phyloP scores from a whole-genome alignment of 106 monocot species.

The Phalaenopsis aphrodite region DNA sequence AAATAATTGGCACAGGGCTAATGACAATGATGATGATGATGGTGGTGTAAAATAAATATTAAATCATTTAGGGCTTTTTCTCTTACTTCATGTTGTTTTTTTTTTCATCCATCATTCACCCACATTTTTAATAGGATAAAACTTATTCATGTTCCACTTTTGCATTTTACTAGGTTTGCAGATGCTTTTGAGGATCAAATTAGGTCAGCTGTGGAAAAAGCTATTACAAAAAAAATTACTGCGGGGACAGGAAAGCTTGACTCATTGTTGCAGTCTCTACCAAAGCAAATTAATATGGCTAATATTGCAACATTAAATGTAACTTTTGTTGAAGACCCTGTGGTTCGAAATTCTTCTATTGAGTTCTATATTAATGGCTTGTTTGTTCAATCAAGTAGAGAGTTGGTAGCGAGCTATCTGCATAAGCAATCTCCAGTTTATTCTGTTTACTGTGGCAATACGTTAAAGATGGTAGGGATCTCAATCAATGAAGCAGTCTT shows the following conservation, averaged over 20 bases:
- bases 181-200: slow-evolving; percentile 82
- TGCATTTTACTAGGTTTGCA: slow-evolving; percentile 50
- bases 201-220: slow-evolving; percentile 52
- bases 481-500: slow-evolving; percentile 69
- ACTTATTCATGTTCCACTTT: not conserved
- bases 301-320: slow-evolving; percentile 63
- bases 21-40: not conserved
- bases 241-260: slow-evolving; percentile 63
- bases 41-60: not conserved
- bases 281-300: slow-evolving; percentile 63
- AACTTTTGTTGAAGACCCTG: slow-evolving; percentile 61
- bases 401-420: slow-evolving; percentile 5
- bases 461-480: slow-evolving; percentile 66
- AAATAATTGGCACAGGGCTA: not conserved
- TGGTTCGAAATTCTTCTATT: slow-evolving; percentile 52
- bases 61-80: not conserved
- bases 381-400: slow-evolving; percentile 34
- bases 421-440: slow-evolving; percentile 17
- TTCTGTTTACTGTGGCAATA: slow-evolving; percentile 37
- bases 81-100: not conserved
- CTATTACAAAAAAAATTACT: slow-evolving; percentile 61
- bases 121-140: not conserved
- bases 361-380: slow-evolving; percentile 83
- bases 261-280: slow-evolving; percentile 54
- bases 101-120: not conserved